Evolutionary conservation across 2,329 filamentous ascomycete genomes (phyloP), one percentile per base, ranked within the genome.

Genomic region (Hortaea werneckii): DNA sequence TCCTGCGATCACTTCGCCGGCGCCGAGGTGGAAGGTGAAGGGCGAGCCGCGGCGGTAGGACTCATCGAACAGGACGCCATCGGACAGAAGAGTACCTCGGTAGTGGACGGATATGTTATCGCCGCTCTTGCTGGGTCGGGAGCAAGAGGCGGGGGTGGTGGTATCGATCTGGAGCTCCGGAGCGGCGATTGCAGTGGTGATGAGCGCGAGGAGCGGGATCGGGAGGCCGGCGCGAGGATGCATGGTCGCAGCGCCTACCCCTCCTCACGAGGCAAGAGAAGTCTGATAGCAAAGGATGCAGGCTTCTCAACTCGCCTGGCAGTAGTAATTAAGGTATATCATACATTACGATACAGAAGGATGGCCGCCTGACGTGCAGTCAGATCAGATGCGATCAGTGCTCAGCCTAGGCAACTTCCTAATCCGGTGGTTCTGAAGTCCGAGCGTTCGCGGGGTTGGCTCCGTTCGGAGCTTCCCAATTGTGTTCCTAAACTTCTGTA

Each of bases 1-100:
- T 62, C 90, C 90, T 71, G 85, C 82, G 65, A 98, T 98, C 42
- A 96, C 92, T 65, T 84, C 78, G 39, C 87, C 86, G 26, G 70
- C 70, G 32, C 92, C 92, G 29, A 98, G 72, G 51, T 73, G 80
- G 70, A 98, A 96, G 50, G 65, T 71, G 61, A 98, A 79, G 5
- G 92, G 90, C 48, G 69, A 64, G 32, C 80, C 79, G 38, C 89
- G 80, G 55, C 89, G 81, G 68, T 94, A 94, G 67, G 73, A 78
- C 52, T 86, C 79, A 69, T 95, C 90, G 62, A 96, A 96, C 65
- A 92, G 74, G 50, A 77, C 73, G 58, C 88, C 90, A 53, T 80
- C 78, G 43, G 60, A 62, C 44, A 64, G 55, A 11, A 78, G 59
- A 2, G 67, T 69, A 29, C 76, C 77, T 46, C 65, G 65, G 58